Base-by-base conservation (phyloP, 176 grass and related monocot species). In the Elaeis guineensis region DNA sequence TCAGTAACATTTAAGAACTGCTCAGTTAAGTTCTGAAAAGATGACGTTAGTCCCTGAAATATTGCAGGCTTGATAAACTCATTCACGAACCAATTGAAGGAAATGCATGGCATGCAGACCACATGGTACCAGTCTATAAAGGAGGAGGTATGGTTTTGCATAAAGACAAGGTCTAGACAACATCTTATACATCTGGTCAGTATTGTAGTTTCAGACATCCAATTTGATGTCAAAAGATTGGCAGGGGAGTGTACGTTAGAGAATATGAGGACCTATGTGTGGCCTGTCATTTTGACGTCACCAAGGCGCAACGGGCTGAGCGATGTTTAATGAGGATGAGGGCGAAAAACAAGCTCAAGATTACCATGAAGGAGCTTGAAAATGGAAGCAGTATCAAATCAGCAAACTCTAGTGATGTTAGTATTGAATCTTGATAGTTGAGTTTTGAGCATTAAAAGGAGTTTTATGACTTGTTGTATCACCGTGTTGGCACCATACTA, bases 181-280 rank as follows among this genome's bases (percentile, higher is more conserved):
- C 5, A 14, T 44, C 9, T 44, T 44, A 44, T 44, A 44, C 35
- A 44, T 44, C 35, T 44, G 11, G 11, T 44, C 6, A 1, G 2
- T 44, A 44, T 12, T 14, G 35, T 77, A 23, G 54, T 22, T 51
- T 75, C 63, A 87, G 48, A 59, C 50, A 77, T 17, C 32, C 62
- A 57, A 67, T n/a, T n/a, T 52, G 12, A 15, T 20, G 18, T 25
- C 76, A 44, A 23, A 52, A 72, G 59, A 17, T 29, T 85, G 30
- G 26, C 69, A 88, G 92, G 92, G 26, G 92, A 97, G 70, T 97
- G 92, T 55, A 84, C 28, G 5, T 66, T 97, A 57, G 92, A 97
- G 71, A 97, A 97, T 76, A 84, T 91, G 83, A 87, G 92, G 69
- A 96, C 92, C 81, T 96, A n/a, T 96, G 92, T 66, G 91, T 90